Percentiles rank a stretch among this genome's conserved stretches.
Conservation (phyloP, 257 asterid species). For the Rubia yunnanensis region DNA sequence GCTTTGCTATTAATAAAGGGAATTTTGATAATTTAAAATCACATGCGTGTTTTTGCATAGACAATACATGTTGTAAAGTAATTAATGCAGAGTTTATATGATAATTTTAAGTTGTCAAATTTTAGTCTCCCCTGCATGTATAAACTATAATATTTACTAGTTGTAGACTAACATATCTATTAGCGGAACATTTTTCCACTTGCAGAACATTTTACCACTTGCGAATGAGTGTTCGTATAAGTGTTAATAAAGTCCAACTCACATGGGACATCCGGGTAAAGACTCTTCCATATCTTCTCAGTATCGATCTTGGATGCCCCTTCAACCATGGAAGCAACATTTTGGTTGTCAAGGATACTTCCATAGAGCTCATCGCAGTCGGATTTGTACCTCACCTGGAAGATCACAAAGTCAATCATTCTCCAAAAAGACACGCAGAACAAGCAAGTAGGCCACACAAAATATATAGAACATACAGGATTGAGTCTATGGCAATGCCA, state of each 20-base stretch:
- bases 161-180: no score
- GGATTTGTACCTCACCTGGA: conserved; percentile 69
- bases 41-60: no score
- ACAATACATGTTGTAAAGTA: no score
- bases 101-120: no score
- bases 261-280: conserved; percentile 63
- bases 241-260: conserved; percentile 35
- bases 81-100: no score
- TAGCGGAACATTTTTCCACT: no score
- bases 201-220: conserved; percentile 30
- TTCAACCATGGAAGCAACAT: conserved; percentile 57
- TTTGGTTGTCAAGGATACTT: conserved; percentile 57
- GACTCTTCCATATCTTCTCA: conserved; percentile 53
- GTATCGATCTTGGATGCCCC: conserved; percentile 35
- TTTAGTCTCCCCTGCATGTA: no score
- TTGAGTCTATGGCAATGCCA: conserved; percentile 99
- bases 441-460: conserved; percentile 2
- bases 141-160: no score
- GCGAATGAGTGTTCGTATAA: conserved; percentile 18
- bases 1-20: no score
- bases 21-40: no score
- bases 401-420: conserved; percentile 3
- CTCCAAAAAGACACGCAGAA: conserved; percentile 6
- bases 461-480: conserved; percentile 49
- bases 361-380: conserved; percentile 80